Evolutionary conservation across 768 basidiomycete genomes (phyloP), one percentile per base, ranked within the genome.

Genomic region (Phanerodontia chrysosporium): DNA sequence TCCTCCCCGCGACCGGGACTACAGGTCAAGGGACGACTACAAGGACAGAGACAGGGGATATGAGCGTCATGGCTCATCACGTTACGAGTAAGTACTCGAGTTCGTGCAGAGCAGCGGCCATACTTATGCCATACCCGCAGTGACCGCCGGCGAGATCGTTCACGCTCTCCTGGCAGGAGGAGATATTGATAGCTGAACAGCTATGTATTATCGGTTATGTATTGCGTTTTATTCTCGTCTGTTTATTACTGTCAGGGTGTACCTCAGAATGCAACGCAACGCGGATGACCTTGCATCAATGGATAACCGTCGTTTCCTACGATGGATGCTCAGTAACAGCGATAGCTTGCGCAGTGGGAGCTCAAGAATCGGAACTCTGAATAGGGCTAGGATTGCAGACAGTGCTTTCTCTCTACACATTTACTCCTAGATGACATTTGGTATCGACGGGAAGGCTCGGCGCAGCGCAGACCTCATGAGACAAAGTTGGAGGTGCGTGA

Each of bases 21-120:
- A 83, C 70, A 81, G 87, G 60, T 67, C 79, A 18, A 84, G 88
- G 66, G 84, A 86, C 54, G 84, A 84, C 30, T 80, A 78, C 58
- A 79, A 85, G 61, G 84, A 89, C 67, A 79, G 85, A 53, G 81
- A 86, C 65, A 78, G 87, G 65, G 83, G 83, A 24, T 86, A 84
- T 65, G 88, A 92, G 64, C 77, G 87, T 67, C 83, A 87, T 72
- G 74, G 80, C 63, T 77, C 81, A 55, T 82, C 85, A 57, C 85
- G 90, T 61, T 87, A 90, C 67, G 87, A 91, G 85, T 88, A 64
- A 81, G 86, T 79, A 63, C 16, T 2, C 49, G 2, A 51, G 9
- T 25, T 48, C 21, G 6, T 28, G 22, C 22, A 13, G 3, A 5
- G 48, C 2, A 29, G 24, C 2, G 6, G 7, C 27, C 29, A 35